These are phyloP conservation scores for Hericium erinaceus DNA, from an alignment of 768 basidiomycete species.

Conservation along the genomic window DNA sequence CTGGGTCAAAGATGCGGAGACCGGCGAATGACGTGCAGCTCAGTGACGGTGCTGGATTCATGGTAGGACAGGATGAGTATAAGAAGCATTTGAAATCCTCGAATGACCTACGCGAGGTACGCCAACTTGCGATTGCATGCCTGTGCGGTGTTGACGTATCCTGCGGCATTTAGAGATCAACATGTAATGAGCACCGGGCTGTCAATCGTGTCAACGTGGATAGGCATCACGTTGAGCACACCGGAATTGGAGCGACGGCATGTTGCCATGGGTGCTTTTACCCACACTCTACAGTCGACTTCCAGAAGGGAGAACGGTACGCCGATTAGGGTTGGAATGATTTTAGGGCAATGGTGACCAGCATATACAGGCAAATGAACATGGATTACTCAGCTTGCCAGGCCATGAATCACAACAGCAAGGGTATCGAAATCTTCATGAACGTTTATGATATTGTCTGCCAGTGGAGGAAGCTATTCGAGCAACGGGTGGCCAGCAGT, in stretches of 20 bases:
- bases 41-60: neutral
- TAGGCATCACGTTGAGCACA: neutral
- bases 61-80: neutral
- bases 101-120: neutral
- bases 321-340: neutral
- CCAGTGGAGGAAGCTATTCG: slow-evolving; percentile 7
- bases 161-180: neutral
- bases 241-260: neutral
- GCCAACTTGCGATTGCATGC: neutral
- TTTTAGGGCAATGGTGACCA: neutral
- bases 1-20: neutral
- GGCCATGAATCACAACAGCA: slow-evolving; percentile 8
- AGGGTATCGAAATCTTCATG: neutral
- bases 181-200: neutral
- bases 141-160: neutral
- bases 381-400: slow-evolving; percentile 21
- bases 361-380: slow-evolving; percentile 2
- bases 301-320: neutral
- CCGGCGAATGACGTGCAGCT: neutral
- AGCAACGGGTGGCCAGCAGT: neutral
- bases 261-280: neutral
- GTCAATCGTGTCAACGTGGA: neutral
- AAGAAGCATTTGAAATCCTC: neutral
- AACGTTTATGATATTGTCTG: slow-evolving; percentile 10
- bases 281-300: neutral